phyloP scores from a whole-genome alignment of 164 flowering plant species.

The Dillenia turbinata region DNA sequence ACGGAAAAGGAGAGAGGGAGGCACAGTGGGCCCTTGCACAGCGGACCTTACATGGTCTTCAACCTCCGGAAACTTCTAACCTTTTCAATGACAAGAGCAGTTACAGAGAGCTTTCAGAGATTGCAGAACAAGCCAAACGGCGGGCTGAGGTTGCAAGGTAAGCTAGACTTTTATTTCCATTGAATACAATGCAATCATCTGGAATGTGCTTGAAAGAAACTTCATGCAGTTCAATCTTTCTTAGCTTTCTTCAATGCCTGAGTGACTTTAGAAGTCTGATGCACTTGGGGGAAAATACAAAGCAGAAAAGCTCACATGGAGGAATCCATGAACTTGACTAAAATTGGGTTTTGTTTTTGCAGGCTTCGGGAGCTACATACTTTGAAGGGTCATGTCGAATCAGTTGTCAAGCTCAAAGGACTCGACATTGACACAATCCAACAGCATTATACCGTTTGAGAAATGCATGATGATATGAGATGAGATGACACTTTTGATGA shows the following conservation, averaged over 20 bases:
- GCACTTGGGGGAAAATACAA: too few species aligned
- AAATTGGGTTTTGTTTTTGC: neutral
- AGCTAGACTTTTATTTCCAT: neutral
- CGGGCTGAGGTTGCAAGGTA: slow-evolving; percentile 97
- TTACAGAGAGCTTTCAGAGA: slow-evolving; percentile 93
- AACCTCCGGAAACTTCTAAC: slow-evolving; percentile 58
- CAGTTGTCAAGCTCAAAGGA: slow-evolving; percentile 74
- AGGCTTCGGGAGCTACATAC: slow-evolving; percentile 77
- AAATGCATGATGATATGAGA: neutral
- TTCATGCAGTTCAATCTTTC: neutral
- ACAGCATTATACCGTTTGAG: slow-evolving; percentile 69
- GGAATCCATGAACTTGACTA: too few species aligned
- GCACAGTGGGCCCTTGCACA: slow-evolving; percentile 99
- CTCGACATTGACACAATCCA: slow-evolving; percentile 69
- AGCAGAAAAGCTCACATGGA: too few species aligned
- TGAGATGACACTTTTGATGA: too few species aligned
- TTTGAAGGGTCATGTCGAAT: slow-evolving; percentile 76
- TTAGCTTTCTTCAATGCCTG: too few species aligned
- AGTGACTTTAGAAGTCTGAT: neutral
- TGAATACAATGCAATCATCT: neutral
- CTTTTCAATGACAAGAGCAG: slow-evolving; percentile 81
- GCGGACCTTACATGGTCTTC: slow-evolving; percentile 93
- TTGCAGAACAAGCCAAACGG: slow-evolving; percentile 97
- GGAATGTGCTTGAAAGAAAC: neutral
- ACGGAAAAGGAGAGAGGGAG: slow-evolving; percentile 91